Evolutionary conservation across 2,329 filamentous ascomycete genomes (phyloP), one percentile per base, ranked within the genome.

Genomic region (Cadophora sp.): DNA sequence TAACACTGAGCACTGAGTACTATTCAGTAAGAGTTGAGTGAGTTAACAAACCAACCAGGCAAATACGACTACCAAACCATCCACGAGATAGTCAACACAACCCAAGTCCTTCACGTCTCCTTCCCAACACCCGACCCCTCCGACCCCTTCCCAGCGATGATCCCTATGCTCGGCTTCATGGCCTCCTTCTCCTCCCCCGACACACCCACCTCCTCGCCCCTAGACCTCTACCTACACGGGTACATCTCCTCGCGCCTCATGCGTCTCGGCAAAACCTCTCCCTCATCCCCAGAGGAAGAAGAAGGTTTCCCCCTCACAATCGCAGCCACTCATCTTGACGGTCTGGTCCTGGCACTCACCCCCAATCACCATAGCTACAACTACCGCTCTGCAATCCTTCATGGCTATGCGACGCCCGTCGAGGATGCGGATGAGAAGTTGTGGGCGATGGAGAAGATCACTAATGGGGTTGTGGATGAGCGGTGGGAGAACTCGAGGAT

Each of bases 361-460:
- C 91, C 93, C 14, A 91, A 92, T 81, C 87, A 86, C 67, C 92
- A 96, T 82, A 92, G 87, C 80, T 94, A 93, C 82, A 95, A 96
- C 82, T 97, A 96, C 81, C 91, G 93, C 69, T 93, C 89, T 47
- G 72, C 70, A 16, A 68, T 93, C 9, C 83, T 96, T 14, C 93
- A 95, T 75, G 94, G 93, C 0, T 86, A 89, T 76, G 93, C 90
- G 0, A 82, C 79, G 9, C 78, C 90, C 1, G 91, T 97, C 7
- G 85, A 87, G 1, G 87, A 91, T 68, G 78, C 80, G 0, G 85
- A 84, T 2, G 93, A 97, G 81, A 92, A 92, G 76, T 76, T 92
- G 5, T 96, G 87, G 80, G 93, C 92, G 8, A 91, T 97, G 88
- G 81, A 89, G 73, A 81, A 91, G 66, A 90, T 97, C 76, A 96